A percentile compares a stretch with the other conserved stretches of the same genome.
Evolutionary conservation across 2,329 filamentous ascomycete genomes (phyloP).

Genomic region (Escovopsis sp.): DNA sequence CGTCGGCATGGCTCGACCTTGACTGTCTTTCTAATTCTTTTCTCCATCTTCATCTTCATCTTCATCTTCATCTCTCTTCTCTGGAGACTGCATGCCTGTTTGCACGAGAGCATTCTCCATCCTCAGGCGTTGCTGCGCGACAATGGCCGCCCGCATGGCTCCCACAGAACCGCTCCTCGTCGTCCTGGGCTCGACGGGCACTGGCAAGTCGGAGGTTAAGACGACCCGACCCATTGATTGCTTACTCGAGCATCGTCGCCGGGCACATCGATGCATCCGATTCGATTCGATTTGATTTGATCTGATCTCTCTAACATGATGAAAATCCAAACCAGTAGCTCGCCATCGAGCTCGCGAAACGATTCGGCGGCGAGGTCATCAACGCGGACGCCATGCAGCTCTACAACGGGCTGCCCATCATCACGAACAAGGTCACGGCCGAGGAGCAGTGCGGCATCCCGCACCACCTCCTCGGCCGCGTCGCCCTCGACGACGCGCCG

Average conservation of each 20-base stretch:
- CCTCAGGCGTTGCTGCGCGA: constrained; percentile 20
- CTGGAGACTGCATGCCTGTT: constrained; percentile 12
- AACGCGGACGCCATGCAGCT: constrained; percentile 98
- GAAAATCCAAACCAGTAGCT: constrained; percentile 39
- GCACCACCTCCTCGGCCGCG: constrained; percentile 75
- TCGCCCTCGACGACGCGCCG: constrained; percentile 59
- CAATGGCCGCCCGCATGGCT: constrained; percentile 24
- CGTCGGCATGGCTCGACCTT: neutral
- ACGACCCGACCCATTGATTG: neutral
- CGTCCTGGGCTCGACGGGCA: constrained; percentile 80
- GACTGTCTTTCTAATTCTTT: no score
- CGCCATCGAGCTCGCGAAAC: constrained; percentile 71
- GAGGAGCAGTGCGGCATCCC: constrained; percentile 66
- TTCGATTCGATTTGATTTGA: no score
- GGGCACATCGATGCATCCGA: no score
- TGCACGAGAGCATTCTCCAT: constrained; percentile 9
- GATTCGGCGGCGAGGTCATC: constrained; percentile 84
- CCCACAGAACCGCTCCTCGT: constrained; percentile 54
- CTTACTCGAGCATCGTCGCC: neutral
- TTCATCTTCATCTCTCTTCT: no score
- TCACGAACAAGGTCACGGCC: constrained; percentile 79
- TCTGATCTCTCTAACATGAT: neutral
- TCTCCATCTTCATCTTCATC: no score
- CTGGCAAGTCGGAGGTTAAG: constrained; percentile 77
- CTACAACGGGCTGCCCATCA: constrained; percentile 79